phyloP scores from a whole-genome alignment of 2,329 filamentous ascomycete genomes.

The Alternaria angustiovoidea region DNA sequence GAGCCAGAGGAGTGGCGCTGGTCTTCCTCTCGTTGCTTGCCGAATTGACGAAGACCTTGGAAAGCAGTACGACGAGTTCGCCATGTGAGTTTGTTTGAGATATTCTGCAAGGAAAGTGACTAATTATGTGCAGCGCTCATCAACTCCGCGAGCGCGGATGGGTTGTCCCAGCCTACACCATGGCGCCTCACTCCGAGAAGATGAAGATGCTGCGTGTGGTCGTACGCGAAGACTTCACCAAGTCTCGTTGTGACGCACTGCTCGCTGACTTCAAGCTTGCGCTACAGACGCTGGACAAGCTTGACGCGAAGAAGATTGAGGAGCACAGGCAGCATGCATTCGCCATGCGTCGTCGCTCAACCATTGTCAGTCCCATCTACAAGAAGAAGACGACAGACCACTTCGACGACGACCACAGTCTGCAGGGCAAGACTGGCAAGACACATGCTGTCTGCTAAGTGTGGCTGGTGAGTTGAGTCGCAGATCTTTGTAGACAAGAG shows the following conservation, averaged over 20 bases:
- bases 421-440: slow-evolving; percentile 91
- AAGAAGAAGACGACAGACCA: slow-evolving; percentile 51
- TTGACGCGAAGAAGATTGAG: slow-evolving; percentile 76
- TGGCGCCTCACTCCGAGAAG: slow-evolving; percentile 85
- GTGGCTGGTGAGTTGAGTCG: no score
- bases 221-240: slow-evolving; percentile 89
- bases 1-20: slow-evolving; percentile 78
- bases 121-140: slow-evolving; percentile 65
- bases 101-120: background rate
- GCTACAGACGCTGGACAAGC: slow-evolving; percentile 72
- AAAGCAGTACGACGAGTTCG: slow-evolving; percentile 64
- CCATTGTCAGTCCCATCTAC: slow-evolving; percentile 34
- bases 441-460: slow-evolving; percentile 87
- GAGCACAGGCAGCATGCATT: slow-evolving; percentile 65
- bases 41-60: slow-evolving; percentile 68
- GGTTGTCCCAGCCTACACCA: slow-evolving; percentile 96
- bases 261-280: slow-evolving; percentile 81
- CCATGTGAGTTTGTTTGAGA: slow-evolving; percentile 54
- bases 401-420: slow-evolving; percentile 85
- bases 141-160: slow-evolving; percentile 86
- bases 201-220: slow-evolving; percentile 94
- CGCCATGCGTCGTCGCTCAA: slow-evolving; percentile 38
- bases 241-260: slow-evolving; percentile 80
- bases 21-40: slow-evolving; percentile 90
- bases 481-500: no score